phyloP scores from a whole-genome alignment of 1,284 basidiomycete genomes.

The Marasmius fiardii region DNA sequence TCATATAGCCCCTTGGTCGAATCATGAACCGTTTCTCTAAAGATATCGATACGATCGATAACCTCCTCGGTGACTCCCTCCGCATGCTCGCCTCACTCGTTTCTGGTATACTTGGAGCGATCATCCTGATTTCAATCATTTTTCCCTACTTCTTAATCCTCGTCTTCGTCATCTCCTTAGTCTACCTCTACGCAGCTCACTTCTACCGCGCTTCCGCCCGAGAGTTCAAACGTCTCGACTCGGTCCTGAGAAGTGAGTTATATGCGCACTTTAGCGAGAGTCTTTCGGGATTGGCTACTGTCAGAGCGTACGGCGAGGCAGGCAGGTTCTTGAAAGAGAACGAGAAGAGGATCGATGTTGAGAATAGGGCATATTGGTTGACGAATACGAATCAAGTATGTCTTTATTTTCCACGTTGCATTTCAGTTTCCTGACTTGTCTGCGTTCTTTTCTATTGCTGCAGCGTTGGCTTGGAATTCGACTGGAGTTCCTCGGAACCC shows the following conservation, averaged over 20 bases:
- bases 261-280: slow-evolving; percentile 90
- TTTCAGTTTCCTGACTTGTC: not conserved
- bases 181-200: slow-evolving; percentile 63
- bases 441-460: slow-evolving; percentile 18
- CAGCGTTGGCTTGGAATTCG: slow-evolving; percentile 88
- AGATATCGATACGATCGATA: slow-evolving; percentile 88
- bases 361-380: slow-evolving; percentile 66
- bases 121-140: slow-evolving; percentile 77
- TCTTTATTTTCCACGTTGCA: not conserved
- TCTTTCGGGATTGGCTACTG: slow-evolving; percentile 82
- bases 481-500: slow-evolving; percentile 78
- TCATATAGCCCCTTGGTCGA: slow-evolving; percentile 71
- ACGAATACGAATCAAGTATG: slow-evolving; percentile 74
- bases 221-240: slow-evolving; percentile 60
- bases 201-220: slow-evolving; percentile 90
- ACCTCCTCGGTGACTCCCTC: slow-evolving; percentile 69
- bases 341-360: slow-evolving; percentile 75
- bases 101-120: slow-evolving; percentile 65
- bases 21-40: slow-evolving; percentile 86
- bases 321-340: slow-evolving; percentile 76
- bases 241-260: slow-evolving; percentile 59
- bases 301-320: slow-evolving; percentile 79
- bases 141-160: slow-evolving; percentile 85
- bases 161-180: slow-evolving; percentile 54
- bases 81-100: slow-evolving; percentile 72